phyloP scores from a whole-genome alignment of 352 stramenopile genomes.

The Globisporangium paroecandrum region DNA sequence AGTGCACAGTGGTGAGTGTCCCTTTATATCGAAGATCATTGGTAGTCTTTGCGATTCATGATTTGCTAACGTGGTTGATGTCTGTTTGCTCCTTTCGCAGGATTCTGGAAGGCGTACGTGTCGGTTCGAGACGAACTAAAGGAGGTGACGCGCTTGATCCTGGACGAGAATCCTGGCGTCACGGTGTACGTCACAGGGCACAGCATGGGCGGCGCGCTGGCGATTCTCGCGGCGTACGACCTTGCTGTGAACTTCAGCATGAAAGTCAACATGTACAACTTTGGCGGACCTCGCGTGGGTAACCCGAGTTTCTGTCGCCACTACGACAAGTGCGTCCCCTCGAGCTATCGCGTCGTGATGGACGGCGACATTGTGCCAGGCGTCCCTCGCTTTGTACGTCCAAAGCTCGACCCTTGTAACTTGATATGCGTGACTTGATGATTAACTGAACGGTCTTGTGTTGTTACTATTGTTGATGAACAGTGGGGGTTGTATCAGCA shows the following conservation, averaged over 20 bases:
- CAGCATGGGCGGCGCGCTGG: constrained; percentile 89
- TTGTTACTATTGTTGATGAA: neutral
- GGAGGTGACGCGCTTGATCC: constrained; percentile 68
- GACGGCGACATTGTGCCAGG: constrained; percentile 79
- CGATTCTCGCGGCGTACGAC: constrained; percentile 86
- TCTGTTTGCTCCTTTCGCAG: constrained; percentile 22
- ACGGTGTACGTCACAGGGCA: constrained; percentile 91
- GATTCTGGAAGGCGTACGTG: constrained; percentile 84
- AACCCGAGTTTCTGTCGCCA: constrained; percentile 78
- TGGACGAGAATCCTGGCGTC: constrained; percentile 83
- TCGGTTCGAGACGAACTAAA: constrained; percentile 76
- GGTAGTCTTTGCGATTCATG: neutral
- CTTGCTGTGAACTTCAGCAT: constrained; percentile 83
- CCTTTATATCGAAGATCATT: neutral
- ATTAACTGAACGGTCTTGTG: neutral
- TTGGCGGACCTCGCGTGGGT: constrained; percentile 80
- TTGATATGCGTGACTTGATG: constrained; percentile 1
- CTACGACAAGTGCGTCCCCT: constrained; percentile 72
- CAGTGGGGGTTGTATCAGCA: constrained; percentile 80
- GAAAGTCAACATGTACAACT: constrained; percentile 89
- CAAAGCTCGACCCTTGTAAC: neutral
- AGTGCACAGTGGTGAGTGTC: constrained; percentile 71
- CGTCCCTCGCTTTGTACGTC: constrained; percentile 64
- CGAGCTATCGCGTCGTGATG: constrained; percentile 81
- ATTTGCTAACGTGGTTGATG: neutral